Evolutionary conservation across 495 filamentous ascomycete species (phyloP), one percentile per base, ranked within the genome.

Genomic region (Aspergillus taichungensis): DNA sequence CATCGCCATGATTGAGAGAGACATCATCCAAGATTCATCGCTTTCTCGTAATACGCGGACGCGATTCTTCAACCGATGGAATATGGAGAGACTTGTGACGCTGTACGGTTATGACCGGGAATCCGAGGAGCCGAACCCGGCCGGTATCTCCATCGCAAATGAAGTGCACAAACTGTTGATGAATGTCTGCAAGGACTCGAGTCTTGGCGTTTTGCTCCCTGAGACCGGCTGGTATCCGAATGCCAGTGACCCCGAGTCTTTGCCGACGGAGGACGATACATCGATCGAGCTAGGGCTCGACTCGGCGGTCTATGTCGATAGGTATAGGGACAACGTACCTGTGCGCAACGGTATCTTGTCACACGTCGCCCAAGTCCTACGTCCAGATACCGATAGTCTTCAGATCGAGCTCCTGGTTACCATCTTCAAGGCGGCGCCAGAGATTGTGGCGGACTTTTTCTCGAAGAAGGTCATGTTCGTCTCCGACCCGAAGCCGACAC

Each of bases 401-500:
- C 89, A 99, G 60, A 82, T 82, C 47, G 84, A 95, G 52, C 69
- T 99, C 5, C 61, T 94, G 1, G 66, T 88, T 2, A 71, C 77
- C 6, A 87, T 95, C 31, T 94, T 96, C 62, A 75, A 76, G 55
- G 75, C 77, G 11, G 83, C 83, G 2, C 90, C 92, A 6, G 90
- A 95, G 60, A 66, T 96, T 13, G 77, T 95, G 5, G 81, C 88
- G 8, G 77, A 85, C 52, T 96, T 89, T 60, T 97, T 95, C 52
- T 71, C 77, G 40, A 80, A 76, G 56, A 88, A 84, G 59, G 82
- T 80, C 34, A 75, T 79, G 53, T 94, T 97, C 61, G 74, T 80
- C 4, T 86, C 94, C 40, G 94, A 96, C 24, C 90, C 92, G 0
- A 97, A 95, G 55, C 71, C 89, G 8, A 88, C 88, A 1, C 74